Evolutionary conservation across 768 basidiomycete species (phyloP), one percentile per base, ranked within the genome.

Genomic region (Rhodosporidiobolus sp.): DNA sequence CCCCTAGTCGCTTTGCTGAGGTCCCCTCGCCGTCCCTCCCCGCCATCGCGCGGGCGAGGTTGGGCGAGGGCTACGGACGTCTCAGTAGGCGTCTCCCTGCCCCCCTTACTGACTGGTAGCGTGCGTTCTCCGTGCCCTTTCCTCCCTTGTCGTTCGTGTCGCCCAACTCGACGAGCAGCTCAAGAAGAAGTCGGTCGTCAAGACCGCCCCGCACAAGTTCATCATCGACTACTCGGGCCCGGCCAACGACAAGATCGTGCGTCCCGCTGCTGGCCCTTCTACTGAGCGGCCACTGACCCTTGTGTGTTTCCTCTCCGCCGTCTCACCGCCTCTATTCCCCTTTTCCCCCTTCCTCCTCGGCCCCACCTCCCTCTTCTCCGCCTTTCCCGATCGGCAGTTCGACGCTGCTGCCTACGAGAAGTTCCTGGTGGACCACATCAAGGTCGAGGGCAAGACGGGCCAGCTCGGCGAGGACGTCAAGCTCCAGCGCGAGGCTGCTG

Each of bases 401-500:
- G 78, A 78, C 66, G 77, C 78, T 8, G 78, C 78, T 35, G 77
- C 78, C 12, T 79, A 72, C 75, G 74, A 78, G 67, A 78, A 78
- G 78, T 79, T 88, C 85, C 86, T 95, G 63, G 91, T 93, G 79
- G 93, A 94, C 83, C 90, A 90, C 78, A 91, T 92, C 80, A 94
- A 95, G 85, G 89, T 95, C 76, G 91, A 92, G 67, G 90, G 90
- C 57, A 94, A 94, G 85, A 85, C 89, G 62, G 94, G 93, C 52
- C 89, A 94, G 80, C 89, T 96, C 70, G 92, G 91, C 54, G 95
- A 98, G 62, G 88, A 84, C 77, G 86, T 99, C 80, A 90, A 91
- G 82, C 88, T 98, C 80, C 82, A 84, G 77, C 89, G 92, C 70
- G 91, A 95, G 83, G 90, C 93, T 94, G 20, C 57, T 22, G 88